Percentiles rank a stretch among this genome's conserved stretches.
Evolutionary conservation across 176 grass and related monocot genomes (phyloP).

Genomic region (Aegilops umbellulata): DNA sequence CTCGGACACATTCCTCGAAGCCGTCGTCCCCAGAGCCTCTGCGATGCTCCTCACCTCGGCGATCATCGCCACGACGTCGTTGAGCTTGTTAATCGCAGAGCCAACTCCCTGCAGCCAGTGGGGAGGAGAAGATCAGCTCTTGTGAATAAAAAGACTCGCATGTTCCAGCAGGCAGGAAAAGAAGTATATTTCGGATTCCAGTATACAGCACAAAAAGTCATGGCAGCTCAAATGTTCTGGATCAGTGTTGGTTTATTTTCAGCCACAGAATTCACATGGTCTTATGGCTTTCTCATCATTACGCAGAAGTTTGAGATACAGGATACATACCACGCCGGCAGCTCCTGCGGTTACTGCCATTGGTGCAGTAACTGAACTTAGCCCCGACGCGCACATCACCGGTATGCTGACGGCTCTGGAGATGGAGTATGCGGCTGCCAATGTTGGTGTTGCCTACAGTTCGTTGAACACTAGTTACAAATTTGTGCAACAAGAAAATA

Average conservation of each 20-base stretch:
- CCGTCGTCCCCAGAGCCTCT: slow-evolving; percentile 38
- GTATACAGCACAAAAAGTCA: background rate
- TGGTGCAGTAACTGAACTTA: slow-evolving; percentile 88
- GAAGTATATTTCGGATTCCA: background rate
- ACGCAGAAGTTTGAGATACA: background rate
- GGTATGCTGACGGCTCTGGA: slow-evolving; percentile 79
- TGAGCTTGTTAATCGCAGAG: slow-evolving; percentile 76
- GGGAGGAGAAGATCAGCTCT: background rate
- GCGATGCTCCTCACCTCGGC: slow-evolving; percentile 80
- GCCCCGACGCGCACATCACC: slow-evolving; percentile 89
- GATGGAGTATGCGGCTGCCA: slow-evolving; percentile 88
- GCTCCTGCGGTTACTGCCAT: slow-evolving; percentile 90
- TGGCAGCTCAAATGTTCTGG: background rate
- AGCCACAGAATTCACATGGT: background rate
- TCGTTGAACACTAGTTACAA: background rate
- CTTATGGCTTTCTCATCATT: background rate
- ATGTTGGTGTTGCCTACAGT: slow-evolving; percentile 78
- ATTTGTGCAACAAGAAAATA: background rate
- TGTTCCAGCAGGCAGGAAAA: background rate
- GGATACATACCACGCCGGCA: slow-evolving; percentile 69
- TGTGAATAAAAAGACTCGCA: background rate
- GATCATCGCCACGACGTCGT: slow-evolving; percentile 73
- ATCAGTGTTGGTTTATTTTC: background rate
- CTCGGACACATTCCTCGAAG: slow-evolving; percentile 33
- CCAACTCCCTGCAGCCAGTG: slow-evolving; percentile 62